These are phyloP conservation scores for Scedosporium dehoogii DNA, from an alignment of 2,329 filamentous ascomycete species.

Conservation along the genomic window DNA sequence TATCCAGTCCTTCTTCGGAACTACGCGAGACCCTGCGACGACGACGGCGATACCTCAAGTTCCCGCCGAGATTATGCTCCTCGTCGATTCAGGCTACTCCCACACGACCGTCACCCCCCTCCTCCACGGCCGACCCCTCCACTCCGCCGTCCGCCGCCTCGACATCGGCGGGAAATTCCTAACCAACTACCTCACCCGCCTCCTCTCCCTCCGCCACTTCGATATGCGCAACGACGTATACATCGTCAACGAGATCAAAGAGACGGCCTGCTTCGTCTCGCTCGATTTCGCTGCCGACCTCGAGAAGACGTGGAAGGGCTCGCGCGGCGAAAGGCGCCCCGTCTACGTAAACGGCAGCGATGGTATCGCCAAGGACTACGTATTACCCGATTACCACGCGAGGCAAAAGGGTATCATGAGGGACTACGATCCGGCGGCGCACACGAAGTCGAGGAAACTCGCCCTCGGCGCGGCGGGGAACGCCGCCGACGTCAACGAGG, in stretches of 20 bases:
- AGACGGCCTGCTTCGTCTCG: conserved; percentile 75
- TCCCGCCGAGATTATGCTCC: conserved; percentile 71
- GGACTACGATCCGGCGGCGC: conserved; percentile 62
- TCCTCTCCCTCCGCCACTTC: conserved; percentile 84
- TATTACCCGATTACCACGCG: conserved; percentile 69
- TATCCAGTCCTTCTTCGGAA: conserved; percentile 57
- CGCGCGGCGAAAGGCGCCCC: conserved; percentile 46
- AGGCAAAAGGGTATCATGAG: conserved; percentile 57
- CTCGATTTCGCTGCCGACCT: conserved; percentile 68
- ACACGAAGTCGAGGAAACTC: conserved; percentile 40
- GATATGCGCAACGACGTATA: conserved; percentile 92
- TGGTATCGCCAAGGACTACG: conserved; percentile 77
- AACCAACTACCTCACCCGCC: conserved; percentile 84
- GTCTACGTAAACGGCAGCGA: conserved; percentile 34
- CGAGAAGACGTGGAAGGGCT: conserved; percentile 75
- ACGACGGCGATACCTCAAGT: conserved; percentile 26
- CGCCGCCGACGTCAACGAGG: conserved; percentile 42
- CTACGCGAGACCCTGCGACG: conserved; percentile 37
- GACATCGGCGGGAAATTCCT: conserved; percentile 89
- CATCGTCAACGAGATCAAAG: conserved; percentile 94
- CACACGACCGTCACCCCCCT: conserved; percentile 86
- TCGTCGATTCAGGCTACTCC: conserved; percentile 88
- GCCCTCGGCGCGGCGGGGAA: conserved; percentile 28
- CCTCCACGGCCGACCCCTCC: conserved; percentile 69
- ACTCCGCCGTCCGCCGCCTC: conserved; percentile 71